A percentile compares a stretch with the other conserved stretches of the same genome.
These are phyloP conservation scores for Scheffersomyces illinoinensis DNA, from an alignment of 1,139 yeast genomes.

Conservation along the genomic window DNA sequence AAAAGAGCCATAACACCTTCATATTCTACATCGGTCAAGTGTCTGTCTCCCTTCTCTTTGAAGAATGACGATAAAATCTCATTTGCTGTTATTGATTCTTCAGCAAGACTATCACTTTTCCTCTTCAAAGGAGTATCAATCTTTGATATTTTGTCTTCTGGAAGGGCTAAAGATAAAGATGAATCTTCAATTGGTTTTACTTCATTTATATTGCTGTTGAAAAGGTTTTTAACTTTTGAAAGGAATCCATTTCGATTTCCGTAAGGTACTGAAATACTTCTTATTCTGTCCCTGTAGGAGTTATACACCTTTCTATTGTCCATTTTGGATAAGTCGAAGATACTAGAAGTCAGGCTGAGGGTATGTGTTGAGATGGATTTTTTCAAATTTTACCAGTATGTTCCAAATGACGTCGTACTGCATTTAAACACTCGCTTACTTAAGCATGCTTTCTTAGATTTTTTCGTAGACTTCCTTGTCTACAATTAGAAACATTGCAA, in stretches of 20 bases:
- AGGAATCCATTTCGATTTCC: conserved; percentile 26
- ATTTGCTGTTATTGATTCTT: conserved; percentile 31
- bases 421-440: neutral
- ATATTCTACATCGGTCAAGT: conserved; percentile 74
- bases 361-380: neutral
- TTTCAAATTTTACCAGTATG: neutral
- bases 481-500: neutral
- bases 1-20: conserved; percentile 77
- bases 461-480: neutral
- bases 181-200: neutral
- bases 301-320: conserved; percentile 44
- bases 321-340: conserved; percentile 32
- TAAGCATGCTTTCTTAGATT: too few relatives aligned
- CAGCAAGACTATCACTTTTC: conserved; percentile 1
- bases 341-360: neutral
- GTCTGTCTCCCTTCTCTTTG: conserved; percentile 69
- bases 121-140: neutral
- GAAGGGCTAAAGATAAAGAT: neutral
- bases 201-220: conserved; percentile 11
- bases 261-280: conserved; percentile 18
- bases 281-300: conserved; percentile 27
- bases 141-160: neutral
- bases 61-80: conserved; percentile 72
- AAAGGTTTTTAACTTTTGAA: conserved; percentile 33
- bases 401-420: neutral